Conservation (phyloP, 768 basidiomycete species). For the Phanerochaete sordida region DNA sequence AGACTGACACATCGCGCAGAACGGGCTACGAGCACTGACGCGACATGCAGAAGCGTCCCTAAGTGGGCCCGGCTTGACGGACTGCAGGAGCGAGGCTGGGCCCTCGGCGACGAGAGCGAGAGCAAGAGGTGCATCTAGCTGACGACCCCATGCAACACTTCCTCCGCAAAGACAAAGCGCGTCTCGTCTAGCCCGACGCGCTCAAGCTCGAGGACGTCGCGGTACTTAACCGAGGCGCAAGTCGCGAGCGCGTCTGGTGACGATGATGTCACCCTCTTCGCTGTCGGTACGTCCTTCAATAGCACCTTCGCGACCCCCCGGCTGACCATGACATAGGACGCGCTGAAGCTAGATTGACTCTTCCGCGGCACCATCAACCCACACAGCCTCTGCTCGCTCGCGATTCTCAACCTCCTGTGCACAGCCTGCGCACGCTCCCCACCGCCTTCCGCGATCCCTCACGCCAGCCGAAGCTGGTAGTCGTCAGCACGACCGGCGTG, state of each 20-base stretch:
- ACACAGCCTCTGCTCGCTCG: slow-evolving; percentile 56
- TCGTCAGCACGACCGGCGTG: slow-evolving; percentile 49
- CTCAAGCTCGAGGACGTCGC: slow-evolving; percentile 47
- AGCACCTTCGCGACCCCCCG: slow-evolving; percentile 8
- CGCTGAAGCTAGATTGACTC: slow-evolving; percentile 28
- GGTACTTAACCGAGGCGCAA: slow-evolving; percentile 44
- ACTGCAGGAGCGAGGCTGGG: too few species aligned
- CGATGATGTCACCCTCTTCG: slow-evolving; percentile 57
- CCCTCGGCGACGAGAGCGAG: too few species aligned
- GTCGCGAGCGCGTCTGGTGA: slow-evolving; percentile 23
- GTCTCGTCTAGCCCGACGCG: slow-evolving; percentile 58
- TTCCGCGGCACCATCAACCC: slow-evolving; percentile 49
- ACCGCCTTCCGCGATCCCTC: slow-evolving; percentile 20
- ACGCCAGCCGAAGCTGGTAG: slow-evolving; percentile 46
- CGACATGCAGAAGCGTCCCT: too few species aligned
- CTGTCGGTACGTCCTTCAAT: slow-evolving; percentile 42
- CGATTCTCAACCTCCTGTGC: slow-evolving; percentile 54
- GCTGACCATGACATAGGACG: neutral
- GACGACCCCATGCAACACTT: slow-evolving; percentile 48
- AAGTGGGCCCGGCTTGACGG: too few species aligned
- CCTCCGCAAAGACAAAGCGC: slow-evolving; percentile 47
- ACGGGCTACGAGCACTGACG: too few species aligned
- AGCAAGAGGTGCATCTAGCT: too few species aligned
- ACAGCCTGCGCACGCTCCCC: slow-evolving; percentile 52
- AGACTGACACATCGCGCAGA: too few species aligned